Base-by-base conservation (phyloP, 2,329 filamentous ascomycete genomes). In the Simplicillium sp. region DNA sequence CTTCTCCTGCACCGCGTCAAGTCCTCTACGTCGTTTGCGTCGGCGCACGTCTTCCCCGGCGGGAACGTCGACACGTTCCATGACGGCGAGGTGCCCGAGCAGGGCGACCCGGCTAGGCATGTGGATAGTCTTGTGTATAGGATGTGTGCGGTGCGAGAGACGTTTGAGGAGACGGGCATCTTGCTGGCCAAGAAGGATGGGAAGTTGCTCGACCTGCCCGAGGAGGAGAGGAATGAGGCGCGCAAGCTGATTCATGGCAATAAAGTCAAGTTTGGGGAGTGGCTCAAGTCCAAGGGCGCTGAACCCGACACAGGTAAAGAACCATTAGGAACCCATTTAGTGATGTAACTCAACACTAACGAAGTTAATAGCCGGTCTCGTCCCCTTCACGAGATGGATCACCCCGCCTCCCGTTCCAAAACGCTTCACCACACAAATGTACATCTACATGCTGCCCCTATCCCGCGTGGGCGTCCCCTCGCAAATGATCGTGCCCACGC, bases 351-450 rank as follows among this genome's bases (percentile, higher is more conserved):
- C n/a, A n/a, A n/a, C n/a, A n/a, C n/a, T n/a, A n/a, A n/a, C n/a
- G n/a, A n/a, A n/a, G n/a, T 6, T 20, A 3, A 12, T 15, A 44
- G 43, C 40, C 2, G 68, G 71, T 31, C 65, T 96, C 3, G 66
- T 86, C 7, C 87, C 89, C 0, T 96, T 94, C 55, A 95, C 89
- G 0, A 77, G 87, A 40, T 97, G 92, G 92, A 73, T 97, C 42
- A 97, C 92, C 3, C 90, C 90, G 0, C 61, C 68, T 1, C 78
- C 75, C 46, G 66, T 82, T 2, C 75, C 80, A 0, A 87, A 82
- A 51, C 76, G 92, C 36, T 98, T 94, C 64, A 87, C 85, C 0
- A 96, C 90, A 1, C 89, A 96, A 57, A 97, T 97, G 90, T 98
- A 97, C 62, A 60, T 97, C 11, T 95, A 95, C 62, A 82, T 94